A percentile compares a stretch with the other conserved stretches of the same genome.
Conservation (phyloP, 2,329 filamentous ascomycete species). For the Microcyclosporella mali region DNA sequence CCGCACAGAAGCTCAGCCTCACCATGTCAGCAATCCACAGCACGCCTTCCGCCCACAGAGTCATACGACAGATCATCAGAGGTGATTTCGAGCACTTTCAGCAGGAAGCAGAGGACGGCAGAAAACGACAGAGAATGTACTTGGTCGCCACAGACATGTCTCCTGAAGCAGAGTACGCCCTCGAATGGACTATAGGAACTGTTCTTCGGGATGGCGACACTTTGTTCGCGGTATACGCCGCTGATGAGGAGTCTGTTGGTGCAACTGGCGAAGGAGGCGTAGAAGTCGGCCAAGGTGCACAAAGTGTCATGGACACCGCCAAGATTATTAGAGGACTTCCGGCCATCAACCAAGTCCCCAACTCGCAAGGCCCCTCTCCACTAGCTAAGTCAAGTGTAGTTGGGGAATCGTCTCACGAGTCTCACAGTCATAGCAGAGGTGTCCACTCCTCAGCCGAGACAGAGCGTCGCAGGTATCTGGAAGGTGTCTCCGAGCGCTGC, state of each 20-base stretch:
- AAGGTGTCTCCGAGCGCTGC: conserved; percentile 76
- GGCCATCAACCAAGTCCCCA: conserved; percentile 29
- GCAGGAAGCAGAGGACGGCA: conserved; percentile 69
- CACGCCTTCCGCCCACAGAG: conserved; percentile 68
- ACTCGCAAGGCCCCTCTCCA: conserved; percentile 29
- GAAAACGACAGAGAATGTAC: conserved; percentile 78
- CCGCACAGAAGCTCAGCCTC: conserved; percentile 77
- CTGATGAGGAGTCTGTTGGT: conserved; percentile 68
- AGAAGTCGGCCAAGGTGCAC: conserved; percentile 64
- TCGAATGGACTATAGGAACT: conserved; percentile 97
- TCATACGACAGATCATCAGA: conserved; percentile 82
- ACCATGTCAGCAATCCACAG: conserved; percentile 73
- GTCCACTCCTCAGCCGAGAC: conserved; percentile 56
- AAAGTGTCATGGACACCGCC: conserved; percentile 69
- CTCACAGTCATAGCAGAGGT: conserved; percentile 29
- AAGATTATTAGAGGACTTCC: conserved; percentile 62
- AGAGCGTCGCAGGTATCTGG: conserved; percentile 73
- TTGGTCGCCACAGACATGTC: conserved; percentile 93
- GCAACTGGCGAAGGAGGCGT: conserved; percentile 45
- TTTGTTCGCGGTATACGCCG: conserved; percentile 84
- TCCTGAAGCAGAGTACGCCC: conserved; percentile 85
- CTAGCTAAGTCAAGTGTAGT: conserved; percentile 16
- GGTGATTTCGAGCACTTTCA: conserved; percentile 76
- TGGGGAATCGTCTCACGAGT: conserved; percentile 6
- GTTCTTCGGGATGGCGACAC: conserved; percentile 92